Base-by-base conservation (phyloP, 2,329 filamentous ascomycete genomes). In the Arthroderma sp. region DNA sequence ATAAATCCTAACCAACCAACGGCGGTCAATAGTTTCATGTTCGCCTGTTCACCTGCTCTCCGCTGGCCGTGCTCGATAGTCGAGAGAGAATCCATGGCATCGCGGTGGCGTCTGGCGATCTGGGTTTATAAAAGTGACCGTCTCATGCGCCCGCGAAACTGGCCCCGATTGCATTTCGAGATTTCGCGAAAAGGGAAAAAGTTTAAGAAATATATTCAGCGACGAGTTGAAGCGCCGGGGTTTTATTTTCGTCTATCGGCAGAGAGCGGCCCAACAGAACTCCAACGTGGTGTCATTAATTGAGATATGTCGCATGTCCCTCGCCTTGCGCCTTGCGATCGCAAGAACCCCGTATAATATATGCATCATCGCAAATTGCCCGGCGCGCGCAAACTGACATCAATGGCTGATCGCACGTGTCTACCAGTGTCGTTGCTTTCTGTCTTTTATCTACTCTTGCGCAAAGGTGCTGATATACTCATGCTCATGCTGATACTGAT, bases 21-120 rank as follows among this genome's bases (percentile, higher is more conserved):
- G 51, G 17, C 19, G 37, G 37, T 39, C 31, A 39, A 54, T 39
- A 54, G 51, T 54, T 54, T 54, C 51, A 54, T 37, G 51, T 54
- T 54, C 25, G 47, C 47, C 25, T 33, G 47, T 25, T 51, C 47
- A 25, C 47, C 47, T 31, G 47, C 25, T 25, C 25, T 19, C 47
- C 21, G 41, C 41, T 51, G 25, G 23, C 25, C 47, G 47, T 33
- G 25, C 25, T 31, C 15, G 23, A 51, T 33, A 31, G 28, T 51
- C 25, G 25, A 51, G 25, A 31, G 33, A 31, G 25, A 51, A n/a
- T 25, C 47, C 28, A 51, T 51, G 47, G 41, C 47, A 51, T 51
- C 47, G 25, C 19, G 23, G 28, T 51, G 25, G 47, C 23, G 47
- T 19, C n/a, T 33, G 47, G 47, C 47, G 47, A 31, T 51, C 47